Base-by-base conservation (phyloP, 352 stramenopile genomes). In the Phytophthora gonapodyides region DNA sequence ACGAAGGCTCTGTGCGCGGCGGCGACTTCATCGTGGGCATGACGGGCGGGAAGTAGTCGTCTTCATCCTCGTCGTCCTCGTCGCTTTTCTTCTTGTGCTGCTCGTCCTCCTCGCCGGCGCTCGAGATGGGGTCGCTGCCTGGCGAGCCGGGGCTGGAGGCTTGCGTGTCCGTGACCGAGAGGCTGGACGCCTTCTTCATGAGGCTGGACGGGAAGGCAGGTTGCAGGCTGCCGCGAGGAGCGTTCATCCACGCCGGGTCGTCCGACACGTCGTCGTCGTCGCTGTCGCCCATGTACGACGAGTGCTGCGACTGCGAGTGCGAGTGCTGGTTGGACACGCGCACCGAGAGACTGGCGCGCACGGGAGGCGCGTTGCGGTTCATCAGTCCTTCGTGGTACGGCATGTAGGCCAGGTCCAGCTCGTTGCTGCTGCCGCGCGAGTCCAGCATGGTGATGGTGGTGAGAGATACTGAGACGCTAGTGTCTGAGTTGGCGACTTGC, bases 221-320 rank as follows among this genome's bases (percentile, higher is more conserved):
- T 69, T 90, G 79, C 41, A 92, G 64, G 30, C 73, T 87, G 42
- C 70, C 77, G 27, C 75, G 75, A 24, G 80, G 80, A 10, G 77
- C 82, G 42, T 75, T 78, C 79, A 89, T 89, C 82, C 82, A 91
- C 27, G 74, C 67, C 13, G 80, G 80, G 50, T 89, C 78, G 57
- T 89, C 81, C 55, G 75, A 87, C 38, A 81, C 75, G 40, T 89
- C 81, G 55, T 92, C 79, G 31, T 85, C 76, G 47, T 82, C 75
- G 30, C 57, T 67, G 41, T 75, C 58, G 36, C 50, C 61, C 52
- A 67, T 71, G 36, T 71, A 74, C n/a, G 57, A 53, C 19, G 44
- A 69, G 4, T 27, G 24, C 24, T 27, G 24, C 48, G 72, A 45
- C 42, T 71, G 57, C 57, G 51, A 46, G 57, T 64, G 45, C 52